Evolutionary conservation across 192 early-diverging fungal genomes (phyloP).

Genomic region (Coemansia sp.): DNA sequence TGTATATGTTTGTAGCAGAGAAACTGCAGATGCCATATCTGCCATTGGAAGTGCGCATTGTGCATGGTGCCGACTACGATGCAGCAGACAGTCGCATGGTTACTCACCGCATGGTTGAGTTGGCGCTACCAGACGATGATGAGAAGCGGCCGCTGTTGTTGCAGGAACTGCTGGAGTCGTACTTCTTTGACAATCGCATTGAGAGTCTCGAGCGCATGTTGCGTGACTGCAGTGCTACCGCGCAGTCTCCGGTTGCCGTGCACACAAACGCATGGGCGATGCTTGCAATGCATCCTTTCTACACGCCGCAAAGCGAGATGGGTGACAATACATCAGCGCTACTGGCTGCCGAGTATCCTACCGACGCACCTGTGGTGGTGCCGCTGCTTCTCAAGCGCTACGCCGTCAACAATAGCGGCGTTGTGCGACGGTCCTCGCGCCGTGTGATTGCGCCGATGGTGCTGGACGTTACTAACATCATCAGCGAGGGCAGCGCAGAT

Average conservation of each 20-base stretch:
- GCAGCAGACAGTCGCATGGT: constrained; percentile 65
- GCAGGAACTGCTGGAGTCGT: constrained; percentile 56
- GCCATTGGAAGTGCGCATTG: constrained; percentile 63
- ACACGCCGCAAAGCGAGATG: constrained; percentile 66
- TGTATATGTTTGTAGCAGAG: constrained; percentile 67
- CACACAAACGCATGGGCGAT: constrained; percentile 70
- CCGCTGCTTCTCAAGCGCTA: constrained; percentile 73
- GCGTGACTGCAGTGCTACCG: constrained; percentile 1
- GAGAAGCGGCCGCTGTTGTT: constrained; percentile 34
- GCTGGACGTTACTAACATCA: constrained; percentile 28
- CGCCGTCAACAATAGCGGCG: constrained; percentile 41
- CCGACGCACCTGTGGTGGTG: constrained; percentile 58
- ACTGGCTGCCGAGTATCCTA: constrained; percentile 55
- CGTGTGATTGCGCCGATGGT: constrained; percentile 57
- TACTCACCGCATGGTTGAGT: constrained; percentile 62
- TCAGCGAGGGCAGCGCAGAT: constrained; percentile 15
- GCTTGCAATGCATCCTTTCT: constrained; percentile 67
- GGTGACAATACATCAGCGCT: constrained; percentile 50
- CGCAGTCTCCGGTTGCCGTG: constrained; percentile 26
- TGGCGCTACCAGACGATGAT: constrained; percentile 40
- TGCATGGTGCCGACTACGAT: constrained; percentile 67
- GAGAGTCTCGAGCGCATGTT: constrained; percentile 40
- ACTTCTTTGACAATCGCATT: constrained; percentile 66
- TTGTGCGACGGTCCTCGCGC: constrained; percentile 44
- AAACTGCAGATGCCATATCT: constrained; percentile 65